These are phyloP conservation scores for Ceratobasidium sp. DNA, from an alignment of 1,284 basidiomycete species.

Conservation along the genomic window DNA sequence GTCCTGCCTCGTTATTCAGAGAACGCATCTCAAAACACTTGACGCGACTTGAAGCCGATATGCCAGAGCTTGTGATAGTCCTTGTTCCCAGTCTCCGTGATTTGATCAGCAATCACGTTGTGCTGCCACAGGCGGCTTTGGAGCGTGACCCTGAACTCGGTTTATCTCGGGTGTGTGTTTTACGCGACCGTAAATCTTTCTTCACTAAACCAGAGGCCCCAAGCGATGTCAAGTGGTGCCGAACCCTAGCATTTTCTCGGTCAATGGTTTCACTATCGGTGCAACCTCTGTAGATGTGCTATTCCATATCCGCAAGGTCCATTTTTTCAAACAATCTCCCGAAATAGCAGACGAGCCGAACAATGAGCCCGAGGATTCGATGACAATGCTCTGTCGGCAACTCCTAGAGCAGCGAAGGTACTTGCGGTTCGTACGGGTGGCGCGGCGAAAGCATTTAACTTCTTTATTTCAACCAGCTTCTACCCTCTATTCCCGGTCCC, in stretches of 20 bases:
- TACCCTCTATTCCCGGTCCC: slow-evolving; percentile 95
- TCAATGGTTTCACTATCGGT: slow-evolving; percentile 86
- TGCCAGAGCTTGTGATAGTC: slow-evolving; percentile 73
- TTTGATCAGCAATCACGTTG: slow-evolving; percentile 77
- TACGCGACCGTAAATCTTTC: background rate
- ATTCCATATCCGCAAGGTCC: slow-evolving; percentile 87
- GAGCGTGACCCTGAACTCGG: slow-evolving; percentile 46
- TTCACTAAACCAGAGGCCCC: background rate
- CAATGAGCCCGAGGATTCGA: slow-evolving; percentile 61
- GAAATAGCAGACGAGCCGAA: slow-evolving; percentile 65
- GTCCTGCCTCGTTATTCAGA: slow-evolving; percentile 75
- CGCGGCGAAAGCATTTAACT: background rate
- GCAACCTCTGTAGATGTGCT: slow-evolving; percentile 84
- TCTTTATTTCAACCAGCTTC: slow-evolving; percentile 62
- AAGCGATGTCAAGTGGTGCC: slow-evolving; percentile 62
- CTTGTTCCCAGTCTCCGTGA: slow-evolving; percentile 87
- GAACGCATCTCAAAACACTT: slow-evolving; percentile 70
- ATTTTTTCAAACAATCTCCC: slow-evolving; percentile 74
- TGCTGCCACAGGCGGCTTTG: slow-evolving; percentile 82
- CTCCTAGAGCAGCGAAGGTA: slow-evolving; percentile 87
- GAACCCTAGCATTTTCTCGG: slow-evolving; percentile 84
- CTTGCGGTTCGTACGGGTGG: slow-evolving; percentile 27
- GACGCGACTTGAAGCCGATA: slow-evolving; percentile 63
- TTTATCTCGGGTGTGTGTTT: slow-evolving; percentile 51
- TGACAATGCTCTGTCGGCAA: slow-evolving; percentile 81